Base-by-base conservation (phyloP, 2,329 filamentous ascomycete genomes). In the Trichoderma sp. region DNA sequence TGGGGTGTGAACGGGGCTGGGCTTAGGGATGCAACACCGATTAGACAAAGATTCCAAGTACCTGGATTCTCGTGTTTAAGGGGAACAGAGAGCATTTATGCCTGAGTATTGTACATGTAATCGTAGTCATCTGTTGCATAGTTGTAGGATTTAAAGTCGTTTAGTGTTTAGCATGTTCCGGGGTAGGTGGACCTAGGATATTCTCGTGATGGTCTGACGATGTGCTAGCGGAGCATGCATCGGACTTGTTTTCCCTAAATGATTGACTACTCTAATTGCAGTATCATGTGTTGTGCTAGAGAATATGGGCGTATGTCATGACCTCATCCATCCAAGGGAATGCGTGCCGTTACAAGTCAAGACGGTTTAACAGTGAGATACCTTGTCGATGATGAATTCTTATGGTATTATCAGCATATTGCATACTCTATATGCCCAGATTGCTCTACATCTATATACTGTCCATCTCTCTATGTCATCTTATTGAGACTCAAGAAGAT, bases 401-500 rank as follows among this genome's bases (percentile, higher is more conserved):
- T 10, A 7, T 29, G 2, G 4, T 22, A 39, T 13, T 4, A 42
- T 32, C 15, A 15, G n/a, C 17, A 39, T 53, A 22, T 1, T 19
- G 13, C 15, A 17, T 32, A 9, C 2, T 22, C 34, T 22, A 19
- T 29, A 19, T 5, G 10, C 13, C 17, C 5, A n/a, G 17, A 45
- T 17, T 39, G 17, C 4, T 29, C n/a, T 19, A 13, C 15, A 22
- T 25, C 13, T 50, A 4, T 48, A 54, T n/a, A 5, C 4, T 39
- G 4, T 42, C n/a, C 39, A 27, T 45, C 9, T 45, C n/a, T 19
- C 22, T 50, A 66, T n/a, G 39, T 66, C 53, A 66, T 66, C n/a
- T 58, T 22, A 5, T 66, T 67, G 5, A 67, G 34, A 42, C 59
- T 64, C 25, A 67, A 37, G 57, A 63, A 67, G 7, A 67, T 60